These are phyloP conservation scores for Thelephora terrestris DNA, from an alignment of 1,284 basidiomycete species.

Conservation along the genomic window DNA sequence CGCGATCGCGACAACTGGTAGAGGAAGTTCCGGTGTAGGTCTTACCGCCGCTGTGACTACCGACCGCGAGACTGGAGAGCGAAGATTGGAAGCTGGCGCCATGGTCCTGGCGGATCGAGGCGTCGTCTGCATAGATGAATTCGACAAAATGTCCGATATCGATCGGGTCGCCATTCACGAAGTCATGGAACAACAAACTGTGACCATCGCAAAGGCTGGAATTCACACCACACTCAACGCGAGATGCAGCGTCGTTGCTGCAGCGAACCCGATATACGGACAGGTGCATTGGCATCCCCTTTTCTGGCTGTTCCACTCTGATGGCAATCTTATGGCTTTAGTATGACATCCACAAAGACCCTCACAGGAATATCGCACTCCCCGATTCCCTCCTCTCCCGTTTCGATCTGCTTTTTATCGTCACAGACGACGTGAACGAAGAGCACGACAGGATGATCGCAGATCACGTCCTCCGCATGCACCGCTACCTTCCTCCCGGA, in stretches of 20 bases:
- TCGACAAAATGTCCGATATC: conserved; percentile 99
- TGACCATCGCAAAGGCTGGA: conserved; percentile 98
- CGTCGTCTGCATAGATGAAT: conserved; percentile 99
- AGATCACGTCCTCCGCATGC: conserved; percentile 96
- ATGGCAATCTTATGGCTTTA: conserved; percentile 24
- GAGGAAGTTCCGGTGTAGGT: conserved; percentile 97
- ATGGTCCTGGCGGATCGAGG: conserved; percentile 99
- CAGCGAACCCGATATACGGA: conserved; percentile 98
- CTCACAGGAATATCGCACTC: conserved; percentile 96
- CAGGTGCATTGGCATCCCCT: conserved; percentile 46
- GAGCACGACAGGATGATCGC: conserved; percentile 89
- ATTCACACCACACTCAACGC: conserved; percentile 99
- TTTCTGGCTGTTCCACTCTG: not conserved
- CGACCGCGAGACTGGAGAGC: conserved; percentile 95
- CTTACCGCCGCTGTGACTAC: conserved; percentile 98
- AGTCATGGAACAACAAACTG: conserved; percentile 99
- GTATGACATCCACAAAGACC: conserved; percentile 99
- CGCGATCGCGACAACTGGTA: conserved; percentile 96
- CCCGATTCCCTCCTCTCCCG: conserved; percentile 97
- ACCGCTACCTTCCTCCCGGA: conserved; percentile 93
- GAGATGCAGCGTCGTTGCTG: conserved; percentile 94
- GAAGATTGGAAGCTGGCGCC: conserved; percentile 93
- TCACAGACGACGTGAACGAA: conserved; percentile 98
- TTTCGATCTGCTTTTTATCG: conserved; percentile 97
- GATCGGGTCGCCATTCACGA: conserved; percentile 99